Base-by-base conservation (phyloP, 495 filamentous ascomycete species). In the Aspergillus sparsus region DNA sequence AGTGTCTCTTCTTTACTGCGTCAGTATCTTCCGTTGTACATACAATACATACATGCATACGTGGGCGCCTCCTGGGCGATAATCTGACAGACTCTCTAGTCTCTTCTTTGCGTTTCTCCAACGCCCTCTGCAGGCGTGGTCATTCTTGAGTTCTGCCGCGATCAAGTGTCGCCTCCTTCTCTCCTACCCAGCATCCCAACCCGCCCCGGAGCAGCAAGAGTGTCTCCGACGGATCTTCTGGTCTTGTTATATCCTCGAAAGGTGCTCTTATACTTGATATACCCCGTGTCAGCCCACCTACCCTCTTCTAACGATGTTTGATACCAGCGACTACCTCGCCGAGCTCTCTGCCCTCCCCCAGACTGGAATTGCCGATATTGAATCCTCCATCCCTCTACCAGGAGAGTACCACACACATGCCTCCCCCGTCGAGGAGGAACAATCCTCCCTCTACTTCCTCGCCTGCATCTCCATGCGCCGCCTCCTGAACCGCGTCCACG, bases 221-320 rank as follows among this genome's bases (percentile, higher is more conserved):
- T 74, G 76, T 27, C 70, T 79, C 21, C 67, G 71, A 6, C 67
- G 77, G 7, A 79, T 80, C 21, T 81, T 81, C 55, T 81, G 78
- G 77, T 75, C 77, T 0, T 78, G 76, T 53, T 81, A 77, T 60
- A 74, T 81, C 15, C 69, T 81, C 8, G 78, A 81, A 53, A 76
- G 72, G 65, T 65, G 33, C 31, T 27, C 21, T 27, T 27, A 27
- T 27, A 27, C 3, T 27, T 27, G 3, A 27, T 27, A 41, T 41
- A 9, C 4, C 37, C 2, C 8, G 13, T 41, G 16, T 44, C 6
- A 12, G 5, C 27, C 9, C 3, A 18, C 33, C 9, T 21, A 13
- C 16, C 3, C 18, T 2, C 37, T 9, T 1, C 37, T 41, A 53
- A 21, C 37, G 36, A 44, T 42, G 5, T 8, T 2, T 18, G 16